A percentile compares a stretch with the other conserved stretches of the same genome.
Evolutionary conservation across 371 early-diverging fungal genomes (phyloP).

Genomic region (Saksenaea oblongispora): DNA sequence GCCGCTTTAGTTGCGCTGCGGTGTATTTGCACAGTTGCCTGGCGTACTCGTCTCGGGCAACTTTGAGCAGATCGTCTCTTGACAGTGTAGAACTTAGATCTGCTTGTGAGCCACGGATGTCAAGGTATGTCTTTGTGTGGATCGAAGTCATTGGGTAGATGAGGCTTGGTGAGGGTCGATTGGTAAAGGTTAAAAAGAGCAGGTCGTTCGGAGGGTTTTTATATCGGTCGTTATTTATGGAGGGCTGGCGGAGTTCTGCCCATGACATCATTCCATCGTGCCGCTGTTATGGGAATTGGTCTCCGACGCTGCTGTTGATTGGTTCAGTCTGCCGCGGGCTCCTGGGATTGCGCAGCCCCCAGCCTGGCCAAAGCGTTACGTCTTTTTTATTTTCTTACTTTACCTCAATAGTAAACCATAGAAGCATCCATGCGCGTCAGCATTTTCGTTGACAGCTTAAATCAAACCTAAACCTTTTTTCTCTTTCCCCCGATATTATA

Average conservation of each 20-base stretch:
- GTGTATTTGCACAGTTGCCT: slow-evolving; percentile 41
- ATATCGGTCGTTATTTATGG: background rate
- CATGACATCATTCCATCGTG: background rate
- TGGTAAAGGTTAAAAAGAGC: background rate
- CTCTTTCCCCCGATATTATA: background rate
- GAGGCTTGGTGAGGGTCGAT: background rate
- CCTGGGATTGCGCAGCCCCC: background rate
- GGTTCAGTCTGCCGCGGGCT: background rate
- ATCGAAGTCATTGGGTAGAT: slow-evolving; percentile 7
- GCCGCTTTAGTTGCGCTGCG: slow-evolving; percentile 31
- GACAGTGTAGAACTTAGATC: slow-evolving; percentile 12
- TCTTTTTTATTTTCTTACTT: background rate
- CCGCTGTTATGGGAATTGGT: too few relatives aligned
- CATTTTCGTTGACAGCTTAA: background rate
- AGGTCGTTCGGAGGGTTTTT: background rate
- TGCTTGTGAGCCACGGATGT: slow-evolving; percentile 8
- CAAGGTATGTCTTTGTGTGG: background rate
- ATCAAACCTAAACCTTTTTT: background rate
- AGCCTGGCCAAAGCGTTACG: background rate
- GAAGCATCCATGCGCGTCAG: background rate
- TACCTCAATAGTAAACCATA: background rate
- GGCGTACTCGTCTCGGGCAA: slow-evolving; percentile 46
- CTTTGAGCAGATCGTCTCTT: slow-evolving; percentile 30
- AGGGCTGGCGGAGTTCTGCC: background rate
- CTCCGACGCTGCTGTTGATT: background rate